These are phyloP conservation scores for Vigna reflexopilosa DNA, from an alignment of 306 rosid species.

Conservation along the genomic window DNA sequence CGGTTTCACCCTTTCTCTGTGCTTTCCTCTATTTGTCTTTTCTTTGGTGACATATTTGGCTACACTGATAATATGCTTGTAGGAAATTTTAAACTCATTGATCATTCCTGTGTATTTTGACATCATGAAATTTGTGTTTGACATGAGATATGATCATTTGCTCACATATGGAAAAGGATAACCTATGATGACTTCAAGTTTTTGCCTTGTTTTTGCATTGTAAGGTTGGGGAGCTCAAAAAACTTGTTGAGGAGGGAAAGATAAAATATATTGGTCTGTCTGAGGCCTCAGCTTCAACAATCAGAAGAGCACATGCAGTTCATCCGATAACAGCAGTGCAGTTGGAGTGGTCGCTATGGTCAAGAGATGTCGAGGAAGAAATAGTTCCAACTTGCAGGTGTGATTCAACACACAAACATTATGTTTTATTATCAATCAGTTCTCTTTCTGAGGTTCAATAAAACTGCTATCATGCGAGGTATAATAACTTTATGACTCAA, in stretches of 20 bases:
- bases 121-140: no score
- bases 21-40: not conserved
- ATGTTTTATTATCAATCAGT: not conserved
- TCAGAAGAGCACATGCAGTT: constrained; percentile 79
- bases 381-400: constrained; percentile 67
- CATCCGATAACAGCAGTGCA: constrained; percentile 72
- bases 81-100: no score
- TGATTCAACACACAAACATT: not conserved
- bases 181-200: not conserved
- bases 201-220: not conserved
- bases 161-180: not conserved
- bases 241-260: constrained; percentile 67
- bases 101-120: no score
- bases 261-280: constrained; percentile 65
- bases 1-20: constrained; percentile 44
- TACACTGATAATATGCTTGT: no score
- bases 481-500: not conserved
- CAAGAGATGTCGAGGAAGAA: constrained; percentile 70
- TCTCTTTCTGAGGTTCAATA: not conserved
- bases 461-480: not conserved
- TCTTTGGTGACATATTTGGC: no score
- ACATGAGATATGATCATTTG: not conserved
- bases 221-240: constrained; percentile 72
- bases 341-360: constrained; percentile 70
- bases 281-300: constrained; percentile 74